Evolutionary conservation across 192 early-diverging fungal genomes (phyloP), one percentile per base, ranked within the genome.

Genomic region (Coemansia sp.): DNA sequence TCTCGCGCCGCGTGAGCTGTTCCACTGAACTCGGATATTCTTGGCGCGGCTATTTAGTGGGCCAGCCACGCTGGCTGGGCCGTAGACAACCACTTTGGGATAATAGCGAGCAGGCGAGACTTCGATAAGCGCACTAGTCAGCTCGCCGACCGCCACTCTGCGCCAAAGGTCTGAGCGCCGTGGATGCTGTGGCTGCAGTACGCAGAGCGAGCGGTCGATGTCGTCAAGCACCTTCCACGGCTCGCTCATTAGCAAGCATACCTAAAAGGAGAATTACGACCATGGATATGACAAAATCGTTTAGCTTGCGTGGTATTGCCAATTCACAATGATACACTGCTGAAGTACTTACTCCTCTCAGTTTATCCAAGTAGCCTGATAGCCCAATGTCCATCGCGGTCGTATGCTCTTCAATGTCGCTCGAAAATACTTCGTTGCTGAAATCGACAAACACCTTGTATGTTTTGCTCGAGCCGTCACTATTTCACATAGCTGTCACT

Each of bases 121-220:
- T 19, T 81, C 69, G 3, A 81, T 38, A 1, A 71, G 57, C 2
- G 73, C 78, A 0, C 60, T 71, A 11, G 54, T 53, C 12, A 81
- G 53, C 1, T 69, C 63, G 10, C 62, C 59, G 29, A 75, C 53
- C 0, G 73, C 73, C 38, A 81, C 59, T 53, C 78, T 58, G 10
- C 78, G 68, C 69, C 73, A 75, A 2, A 81, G 73, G 19, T 81
- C 78, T 2, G 20, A 42, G 3, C 78, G 64, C 20, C 62, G 68
- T 1, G 78, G 69, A 20, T 66, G 65, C 7, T 59, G 66, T 3
- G 78, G 78, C 31, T 75, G 73, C 19, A 81, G 51, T 19, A 81
- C 78, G 12, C 73, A 75, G 1, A 81, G 62, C 25, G 72, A 43
- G 6, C 45, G 7, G 46, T 81, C 78, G 22, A 81, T 31, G 6